Conservation (phyloP, 2,329 filamentous ascomycete species). For the Clonostachys rhizophaga region DNA sequence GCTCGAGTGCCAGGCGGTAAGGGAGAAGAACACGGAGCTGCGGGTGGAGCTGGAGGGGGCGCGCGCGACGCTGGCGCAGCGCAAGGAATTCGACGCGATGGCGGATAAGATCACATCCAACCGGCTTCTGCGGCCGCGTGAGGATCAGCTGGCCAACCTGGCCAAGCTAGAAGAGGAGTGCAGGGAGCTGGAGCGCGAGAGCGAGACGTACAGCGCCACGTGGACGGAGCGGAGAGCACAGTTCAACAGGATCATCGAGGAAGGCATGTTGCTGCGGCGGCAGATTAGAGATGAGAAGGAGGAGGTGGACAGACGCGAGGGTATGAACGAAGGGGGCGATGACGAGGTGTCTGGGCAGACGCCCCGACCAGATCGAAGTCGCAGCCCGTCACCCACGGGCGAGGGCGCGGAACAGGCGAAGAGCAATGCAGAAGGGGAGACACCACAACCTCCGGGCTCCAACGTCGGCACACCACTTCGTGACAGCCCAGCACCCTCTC, state of each 20-base stretch:
- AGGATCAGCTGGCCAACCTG: conserved; percentile 74
- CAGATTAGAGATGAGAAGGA: conserved; percentile 94
- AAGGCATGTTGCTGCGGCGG: conserved; percentile 79
- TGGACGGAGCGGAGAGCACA: conserved; percentile 84
- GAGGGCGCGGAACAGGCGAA: conserved; percentile 21
- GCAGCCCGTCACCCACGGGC: conserved; percentile 18
- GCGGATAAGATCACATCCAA: conserved; percentile 85
- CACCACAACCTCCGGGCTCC: conserved; percentile 15
- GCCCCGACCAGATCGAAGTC: conserved; percentile 8
- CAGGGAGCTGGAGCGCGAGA: conserved; percentile 79
- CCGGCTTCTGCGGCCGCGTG: conserved; percentile 72
- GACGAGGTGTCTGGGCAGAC: conserved; percentile 15
- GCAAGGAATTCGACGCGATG: conserved; percentile 83
- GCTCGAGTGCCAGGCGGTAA: conserved; percentile 71
- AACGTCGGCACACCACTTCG: neutral
- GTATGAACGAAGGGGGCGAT: conserved; percentile 63
- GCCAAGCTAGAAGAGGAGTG: conserved; percentile 86
- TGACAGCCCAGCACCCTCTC: neutral
- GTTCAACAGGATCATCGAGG: conserved; percentile 84
- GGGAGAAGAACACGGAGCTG: conserved; percentile 68
- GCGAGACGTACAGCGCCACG: conserved; percentile 72
- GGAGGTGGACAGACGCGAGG: conserved; percentile 83
- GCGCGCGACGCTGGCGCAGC: conserved; percentile 67
- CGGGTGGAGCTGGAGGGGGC: conserved; percentile 73
- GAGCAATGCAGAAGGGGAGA: conserved; percentile 7